Evolutionary conservation across 2,329 filamentous ascomycete species (phyloP), one percentile per base, ranked within the genome.

Genomic region (Aspergillus transmontanensis): DNA sequence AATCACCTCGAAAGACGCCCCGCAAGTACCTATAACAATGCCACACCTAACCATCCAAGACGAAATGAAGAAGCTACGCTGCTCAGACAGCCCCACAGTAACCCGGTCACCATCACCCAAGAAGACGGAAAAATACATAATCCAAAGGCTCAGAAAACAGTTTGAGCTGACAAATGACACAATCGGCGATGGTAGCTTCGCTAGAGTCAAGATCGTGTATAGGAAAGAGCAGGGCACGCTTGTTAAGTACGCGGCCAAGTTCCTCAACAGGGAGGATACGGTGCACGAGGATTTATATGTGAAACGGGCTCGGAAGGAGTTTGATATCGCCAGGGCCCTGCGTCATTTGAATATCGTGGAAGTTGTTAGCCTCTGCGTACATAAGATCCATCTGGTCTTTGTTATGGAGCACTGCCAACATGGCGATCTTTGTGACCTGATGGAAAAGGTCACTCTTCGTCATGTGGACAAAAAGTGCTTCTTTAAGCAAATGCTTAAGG

Each of bases 341-440:
- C 87, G 93, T 71, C 93, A 96, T 74, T 92, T 93, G 57, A 96
- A 96, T 76, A 91, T 96, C 70, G 90, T 96, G 66, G 87, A 92
- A 76, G 94, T 92, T 0, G 80, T 93, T 60, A 87, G 89, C 34
- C 83, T 96, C 6, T 95, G 92, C 80, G 88, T 86, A 16, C 85
- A 93, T 69, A 86, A 89, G 69, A 87, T 87, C 36, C 88, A 90
- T 45, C 96, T 91, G 90, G 94, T 93, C 75, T 92, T 96, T 75
- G 92, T 96, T 61, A 97, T 97, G 93, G 92, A 97, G 75, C 96
- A 91, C 76, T 96, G 93, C 80, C 85, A 87, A 3, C 87, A 92
- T 69, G 93, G 93, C 53, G 93, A 96, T 73, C 81, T 97, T 6
- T 94, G 90, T 75, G 84, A 84, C 65, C 81, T 96, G 14, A 89